Evolutionary conservation across 495 filamentous ascomycete species (phyloP), one percentile per base, ranked within the genome.

Genomic region (Hypoxylon subgilvum): DNA sequence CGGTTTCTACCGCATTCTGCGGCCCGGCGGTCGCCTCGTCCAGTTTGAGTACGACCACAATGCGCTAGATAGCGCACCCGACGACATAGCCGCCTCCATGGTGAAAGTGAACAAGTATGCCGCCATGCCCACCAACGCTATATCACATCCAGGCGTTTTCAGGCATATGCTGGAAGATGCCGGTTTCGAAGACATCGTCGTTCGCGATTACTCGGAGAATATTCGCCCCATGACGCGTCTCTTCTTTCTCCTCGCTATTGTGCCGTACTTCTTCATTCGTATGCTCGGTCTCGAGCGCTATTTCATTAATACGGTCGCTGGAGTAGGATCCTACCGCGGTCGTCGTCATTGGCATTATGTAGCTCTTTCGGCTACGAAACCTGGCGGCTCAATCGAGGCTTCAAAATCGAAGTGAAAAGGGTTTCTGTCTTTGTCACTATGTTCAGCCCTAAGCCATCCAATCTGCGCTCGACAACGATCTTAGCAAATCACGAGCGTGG

Each of bases 21-120:
- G 70, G 43, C 82, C 82, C 1, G 81, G 80, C 4, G 80, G 80
- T 2, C 58, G 62, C 0, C 25, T 84, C 12, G 77, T 70, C 2
- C 53, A 81, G 9, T 74, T 81, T 63, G 81, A 84, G 63, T 82
- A 82, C 41, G 81, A 83, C 61, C 74, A 82, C 45, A 58, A 66
- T 23, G 31, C 31, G 0, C 44, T 59, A n/a, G 57, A 65, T 36
- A 58, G 52, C 43, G 58, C 72, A 40, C 22, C 67, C 27, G 51
- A 69, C 55, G 61, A 74, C 21, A 43, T 74, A 30, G 64, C 65
- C 21, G 48, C 61, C 16, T 71, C 72, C 6, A 70, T 77, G 74
- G 41, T 58, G 8, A 67, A 71, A 17, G 47, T 52, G 6, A 67
- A 82, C 53, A 54, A 74, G 22, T 70, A 74, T 45, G 67, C 74